Evolutionary conservation across 371 early-diverging fungal species (phyloP), one percentile per base, ranked within the genome.

Genomic region (Mucor saturninus): DNA sequence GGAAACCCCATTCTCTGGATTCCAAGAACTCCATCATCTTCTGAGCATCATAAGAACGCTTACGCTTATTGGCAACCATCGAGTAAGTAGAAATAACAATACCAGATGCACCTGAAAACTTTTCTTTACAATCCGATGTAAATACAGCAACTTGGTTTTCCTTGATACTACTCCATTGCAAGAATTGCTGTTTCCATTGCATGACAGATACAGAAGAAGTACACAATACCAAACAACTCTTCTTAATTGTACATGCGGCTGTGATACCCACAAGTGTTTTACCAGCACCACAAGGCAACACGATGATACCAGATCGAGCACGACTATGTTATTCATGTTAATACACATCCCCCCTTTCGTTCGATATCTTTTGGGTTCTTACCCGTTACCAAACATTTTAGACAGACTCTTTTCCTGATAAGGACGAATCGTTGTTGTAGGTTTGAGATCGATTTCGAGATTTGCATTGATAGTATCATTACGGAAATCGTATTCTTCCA

Each of bases 401-500:
- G 93, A 95, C 49, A 99, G 84, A 64, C 93, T 92, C 70, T 96
- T 95, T 81, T 99, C 99, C 83, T 99, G 99, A 72, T 99, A 99
- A 8, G 97, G 95, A 55, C 99, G 88, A 69, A 99, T 94, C 0
- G 87, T 89, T 3, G 98, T 97, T 5, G 93, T 92, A n/a, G 98
- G 95, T 73, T 97, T 98, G 11, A 99, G 87, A 66, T 98, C 98
- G 52, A 99, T 96, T 42, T 94, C 89, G 7, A 99, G 84, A 64
- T 91, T 89, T 5, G 95, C 89, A 64, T 96, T 91, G 11, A 77
- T 66, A 0, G 84, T 84, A 83, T 99, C 99, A 69, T 96, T 94
- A 55, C 95, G 89, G 75, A 99, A 99, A 76, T 99, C 99, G 74
- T 99, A 99, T 79, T 99, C 99, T 68, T 99, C 99, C 60, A 99